Conservation (phyloP, 345 rosid species). For the Microthlaspi erraticum region DNA sequence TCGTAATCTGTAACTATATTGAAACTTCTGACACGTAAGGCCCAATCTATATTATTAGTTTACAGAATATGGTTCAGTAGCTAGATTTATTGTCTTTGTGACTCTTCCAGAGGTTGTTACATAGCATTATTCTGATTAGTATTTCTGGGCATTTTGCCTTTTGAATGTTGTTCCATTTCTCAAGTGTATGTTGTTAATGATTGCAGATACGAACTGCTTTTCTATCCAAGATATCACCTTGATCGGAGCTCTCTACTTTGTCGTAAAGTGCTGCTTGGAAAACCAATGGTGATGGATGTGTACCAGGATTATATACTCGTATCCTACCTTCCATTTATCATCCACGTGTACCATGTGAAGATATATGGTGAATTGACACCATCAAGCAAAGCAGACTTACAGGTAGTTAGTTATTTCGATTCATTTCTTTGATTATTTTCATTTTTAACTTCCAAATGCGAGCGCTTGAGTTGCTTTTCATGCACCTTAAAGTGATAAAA, state of each 20-base stretch:
- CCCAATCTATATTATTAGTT: conserved; percentile 22
- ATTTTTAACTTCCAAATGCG: conserved; percentile 29
- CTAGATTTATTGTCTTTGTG: conserved; percentile 15
- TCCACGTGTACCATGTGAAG: conserved; percentile 85
- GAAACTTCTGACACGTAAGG: conserved; percentile 83
- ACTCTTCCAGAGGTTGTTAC: conserved; percentile 13
- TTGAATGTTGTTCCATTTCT: conserved; percentile 14
- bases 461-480: conserved; percentile 52
- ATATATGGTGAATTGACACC: conserved; percentile 81
- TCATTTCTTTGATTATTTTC: conserved; percentile 2
- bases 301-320: conserved; percentile 84
- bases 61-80: conserved; percentile 23
- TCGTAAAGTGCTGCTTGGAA: conserved; percentile 83
- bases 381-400: conserved; percentile 71
- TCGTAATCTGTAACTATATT: conserved; percentile 89
- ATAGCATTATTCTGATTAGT: background rate
- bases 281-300: conserved; percentile 98
- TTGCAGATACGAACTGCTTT: conserved; percentile 89
- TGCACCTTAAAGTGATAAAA: conserved; percentile 93
- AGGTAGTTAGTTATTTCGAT: conserved; percentile 60
- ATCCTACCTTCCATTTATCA: conserved; percentile 88
- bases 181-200: conserved; percentile 19
- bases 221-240: conserved; percentile 96
- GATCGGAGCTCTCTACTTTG: conserved; percentile 92
- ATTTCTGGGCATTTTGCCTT: background rate